Percentiles rank a stretch among this genome's conserved stretches.
Conservation (phyloP, 2,329 filamentous ascomycete species). For the Colletotrichum sp. region DNA sequence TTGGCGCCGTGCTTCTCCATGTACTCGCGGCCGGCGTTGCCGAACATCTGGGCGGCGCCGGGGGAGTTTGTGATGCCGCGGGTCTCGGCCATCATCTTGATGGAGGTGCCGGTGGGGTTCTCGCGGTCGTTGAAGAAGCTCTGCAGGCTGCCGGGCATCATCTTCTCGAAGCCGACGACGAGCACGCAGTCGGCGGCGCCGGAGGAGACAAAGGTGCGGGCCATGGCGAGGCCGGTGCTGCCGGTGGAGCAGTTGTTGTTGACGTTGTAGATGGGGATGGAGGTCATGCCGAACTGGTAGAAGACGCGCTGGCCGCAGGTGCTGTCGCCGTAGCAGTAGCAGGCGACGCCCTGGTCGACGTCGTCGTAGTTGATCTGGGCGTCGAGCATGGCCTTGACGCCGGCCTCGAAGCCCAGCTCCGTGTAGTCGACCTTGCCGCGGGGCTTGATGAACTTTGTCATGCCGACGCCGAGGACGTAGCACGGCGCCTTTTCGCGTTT, state of each 20-base stretch:
- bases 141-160: slow-evolving; percentile 90
- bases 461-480: slow-evolving; percentile 96
- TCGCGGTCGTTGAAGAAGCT: slow-evolving; percentile 84
- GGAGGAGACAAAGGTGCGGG: slow-evolving; percentile 76
- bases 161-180: slow-evolving; percentile 97
- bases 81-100: slow-evolving; percentile 82
- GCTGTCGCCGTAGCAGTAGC: slow-evolving; percentile 96
- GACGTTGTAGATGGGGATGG: slow-evolving; percentile 96
- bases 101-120: slow-evolving; percentile 76
- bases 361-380: slow-evolving; percentile 96
- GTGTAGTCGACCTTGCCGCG: slow-evolving; percentile 94
- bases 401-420: slow-evolving; percentile 91
- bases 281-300: slow-evolving; percentile 98
- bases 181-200: slow-evolving; percentile 88
- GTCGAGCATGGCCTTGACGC: slow-evolving; percentile 83
- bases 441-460: slow-evolving; percentile 99
- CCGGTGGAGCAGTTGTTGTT: slow-evolving; percentile 99
- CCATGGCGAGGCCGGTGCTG: slow-evolving; percentile 89
- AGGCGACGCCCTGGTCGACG: slow-evolving; percentile 93
- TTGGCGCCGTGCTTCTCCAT: slow-evolving; percentile 94
- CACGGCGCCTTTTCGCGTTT: slow-evolving; percentile 53
- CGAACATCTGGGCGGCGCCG: slow-evolving; percentile 91
- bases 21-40: slow-evolving; percentile 91
- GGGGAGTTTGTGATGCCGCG: slow-evolving; percentile 83
- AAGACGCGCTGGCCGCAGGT: slow-evolving; percentile 96